phyloP scores from a whole-genome alignment of 441 rosid genomes.

The Adansonia grandidieri region DNA sequence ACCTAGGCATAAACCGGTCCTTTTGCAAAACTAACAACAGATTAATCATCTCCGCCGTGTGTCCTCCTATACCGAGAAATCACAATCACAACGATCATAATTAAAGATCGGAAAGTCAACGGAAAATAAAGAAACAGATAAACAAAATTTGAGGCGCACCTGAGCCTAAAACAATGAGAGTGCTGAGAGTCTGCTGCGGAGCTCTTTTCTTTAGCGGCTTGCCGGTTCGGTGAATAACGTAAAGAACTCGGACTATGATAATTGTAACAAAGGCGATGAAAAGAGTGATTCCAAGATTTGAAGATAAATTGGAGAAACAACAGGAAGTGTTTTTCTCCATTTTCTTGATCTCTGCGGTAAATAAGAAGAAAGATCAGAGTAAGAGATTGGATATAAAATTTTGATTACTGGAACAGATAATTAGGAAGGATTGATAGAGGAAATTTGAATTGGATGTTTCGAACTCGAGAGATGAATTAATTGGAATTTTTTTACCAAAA shows the following conservation, averaged over 20 bases:
- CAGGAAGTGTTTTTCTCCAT: constrained; percentile 34
- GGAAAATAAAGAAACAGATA: background rate
- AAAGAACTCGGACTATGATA: constrained; percentile 38
- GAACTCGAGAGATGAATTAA: background rate
- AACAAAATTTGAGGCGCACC: constrained; percentile 43
- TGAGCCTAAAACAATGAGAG: constrained; percentile 80
- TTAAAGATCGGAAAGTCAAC: background rate
- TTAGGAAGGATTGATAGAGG: background rate
- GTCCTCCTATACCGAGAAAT: constrained; percentile 64
- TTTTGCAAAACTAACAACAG: constrained; percentile 61
- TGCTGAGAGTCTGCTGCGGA: constrained; percentile 47
- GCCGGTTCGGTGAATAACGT: constrained; percentile 51
- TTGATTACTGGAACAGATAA: background rate
- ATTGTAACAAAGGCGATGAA: constrained; percentile 18
- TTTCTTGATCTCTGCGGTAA: constrained; percentile 4
- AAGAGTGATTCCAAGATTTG: constrained; percentile 25
- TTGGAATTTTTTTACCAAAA: background rate
- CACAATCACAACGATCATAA: constrained; percentile 9
- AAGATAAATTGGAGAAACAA: constrained; percentile 32
- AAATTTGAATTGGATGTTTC: background rate
- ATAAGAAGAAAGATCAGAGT: background rate
- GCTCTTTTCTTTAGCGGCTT: constrained; percentile 52
- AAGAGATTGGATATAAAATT: background rate
- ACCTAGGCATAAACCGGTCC: constrained; percentile 71
- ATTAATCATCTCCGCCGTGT: constrained; percentile 93